These are phyloP conservation scores for Coemansia sp. DNA, from an alignment of 192 early-diverging fungal species.

Conservation along the genomic window DNA sequence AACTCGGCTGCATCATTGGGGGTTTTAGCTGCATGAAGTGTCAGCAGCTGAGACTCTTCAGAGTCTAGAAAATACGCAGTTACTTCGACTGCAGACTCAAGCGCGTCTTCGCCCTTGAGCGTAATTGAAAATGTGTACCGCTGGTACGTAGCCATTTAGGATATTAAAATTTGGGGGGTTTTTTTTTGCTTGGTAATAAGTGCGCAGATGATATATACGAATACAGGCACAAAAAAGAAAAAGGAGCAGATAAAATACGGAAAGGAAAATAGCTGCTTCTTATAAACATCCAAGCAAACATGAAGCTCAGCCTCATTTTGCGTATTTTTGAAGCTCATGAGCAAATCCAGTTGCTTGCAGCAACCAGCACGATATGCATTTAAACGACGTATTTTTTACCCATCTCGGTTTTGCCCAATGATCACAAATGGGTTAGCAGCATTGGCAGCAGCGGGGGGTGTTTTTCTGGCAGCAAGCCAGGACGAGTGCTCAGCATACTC, in stretches of 20 bases:
- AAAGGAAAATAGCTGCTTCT: no score
- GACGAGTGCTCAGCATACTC: no score
- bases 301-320: constrained; percentile 13
- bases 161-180: not conserved
- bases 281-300: not conserved
- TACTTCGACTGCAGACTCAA: constrained; percentile 15
- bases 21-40: constrained; percentile 11
- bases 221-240: not conserved
- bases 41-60: constrained; percentile 13
- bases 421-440: no score
- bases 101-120: constrained; percentile 6
- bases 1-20: constrained; percentile 5
- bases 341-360: no score
- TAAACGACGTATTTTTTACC: no score
- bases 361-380: no score
- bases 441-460: no score
- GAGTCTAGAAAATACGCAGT: constrained; percentile 17
- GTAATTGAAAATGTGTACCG: constrained; percentile 24
- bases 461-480: no score
- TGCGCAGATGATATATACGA: constrained; percentile 3
- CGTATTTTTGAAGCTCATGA: constrained; percentile 2
- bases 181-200: constrained; percentile 7
- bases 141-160: constrained; percentile 11
- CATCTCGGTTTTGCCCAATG: no score
- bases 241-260: not conserved